These are phyloP conservation scores for Cardamine chenopodiifolia DNA, from an alignment of 345 rosid genomes.

Conservation along the genomic window DNA sequence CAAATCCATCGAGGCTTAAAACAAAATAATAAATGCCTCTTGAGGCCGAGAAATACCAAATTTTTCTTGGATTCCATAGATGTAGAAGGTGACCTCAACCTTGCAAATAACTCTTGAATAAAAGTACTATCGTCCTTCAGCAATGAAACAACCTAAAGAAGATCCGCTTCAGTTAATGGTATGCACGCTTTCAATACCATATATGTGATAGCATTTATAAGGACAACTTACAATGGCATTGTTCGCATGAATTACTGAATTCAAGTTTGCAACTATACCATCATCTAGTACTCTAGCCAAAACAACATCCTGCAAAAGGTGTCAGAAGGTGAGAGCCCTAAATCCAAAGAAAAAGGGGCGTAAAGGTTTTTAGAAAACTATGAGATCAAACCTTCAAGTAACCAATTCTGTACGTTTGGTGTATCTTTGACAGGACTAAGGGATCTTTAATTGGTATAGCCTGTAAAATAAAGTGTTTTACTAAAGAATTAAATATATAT, in stretches of 20 bases:
- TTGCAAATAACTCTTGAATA: slow-evolving; percentile 92
- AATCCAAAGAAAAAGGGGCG: not conserved
- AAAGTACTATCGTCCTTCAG: slow-evolving; percentile 92
- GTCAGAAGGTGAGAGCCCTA: slow-evolving; percentile 28
- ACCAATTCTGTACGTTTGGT: slow-evolving; percentile 96
- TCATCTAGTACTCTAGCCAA: slow-evolving; percentile 95
- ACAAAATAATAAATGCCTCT: slow-evolving; percentile 31
- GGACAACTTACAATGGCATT: slow-evolving; percentile 81
- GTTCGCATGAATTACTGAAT: slow-evolving; percentile 88
- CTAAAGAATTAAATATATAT: not conserved
- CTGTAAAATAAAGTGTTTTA: slow-evolving; percentile 46
- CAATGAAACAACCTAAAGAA: slow-evolving; percentile 77
- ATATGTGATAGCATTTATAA: slow-evolving; percentile 13
- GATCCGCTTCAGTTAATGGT: slow-evolving; percentile 25
- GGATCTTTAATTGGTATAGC: slow-evolving; percentile 89
- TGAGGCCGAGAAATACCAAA: slow-evolving; percentile 60
- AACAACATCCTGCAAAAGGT: slow-evolving; percentile 73
- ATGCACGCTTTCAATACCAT: slow-evolving; percentile 13
- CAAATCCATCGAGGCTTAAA: slow-evolving; percentile 5
- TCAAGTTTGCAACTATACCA: slow-evolving; percentile 77
- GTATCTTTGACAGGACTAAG: slow-evolving; percentile 87
- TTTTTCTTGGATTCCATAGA: slow-evolving; percentile 81
- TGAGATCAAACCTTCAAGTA: slow-evolving; percentile 75
- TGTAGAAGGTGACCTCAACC: slow-evolving; percentile 70
- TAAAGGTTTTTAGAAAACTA: not conserved